A percentile compares a stretch with the other conserved stretches of the same genome.
phyloP scores from a whole-genome alignment of 2,329 filamentous ascomycete genomes.

The Aspergillus unguis region DNA sequence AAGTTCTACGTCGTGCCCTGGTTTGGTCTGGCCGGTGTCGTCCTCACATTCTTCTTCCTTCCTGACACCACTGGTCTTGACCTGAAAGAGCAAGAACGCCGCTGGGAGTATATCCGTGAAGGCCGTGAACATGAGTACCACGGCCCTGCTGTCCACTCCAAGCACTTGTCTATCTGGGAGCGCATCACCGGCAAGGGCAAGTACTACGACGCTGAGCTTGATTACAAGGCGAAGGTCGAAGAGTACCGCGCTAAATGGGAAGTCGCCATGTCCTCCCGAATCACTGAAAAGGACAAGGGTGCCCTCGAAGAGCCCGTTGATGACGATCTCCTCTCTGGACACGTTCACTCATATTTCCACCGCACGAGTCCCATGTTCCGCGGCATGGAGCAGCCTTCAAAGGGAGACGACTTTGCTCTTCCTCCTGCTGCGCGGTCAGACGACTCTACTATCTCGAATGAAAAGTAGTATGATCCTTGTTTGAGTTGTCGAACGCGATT shows the following conservation, averaged over 20 bases:
- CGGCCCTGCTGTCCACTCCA: slow-evolving; percentile 84
- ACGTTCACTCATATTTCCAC: slow-evolving; percentile 54
- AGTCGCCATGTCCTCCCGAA: slow-evolving; percentile 45
- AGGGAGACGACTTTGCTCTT: slow-evolving; percentile 32
- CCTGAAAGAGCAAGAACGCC: slow-evolving; percentile 93
- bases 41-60: slow-evolving; percentile 80
- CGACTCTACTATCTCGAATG: slow-evolving; percentile 22
- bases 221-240: slow-evolving; percentile 78
- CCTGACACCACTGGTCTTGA: slow-evolving; percentile 97
- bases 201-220: slow-evolving; percentile 75
- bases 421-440: slow-evolving; percentile 33
- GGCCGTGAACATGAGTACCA: slow-evolving; percentile 82
- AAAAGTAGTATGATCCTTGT: slow-evolving; percentile 16
- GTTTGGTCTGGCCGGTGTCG: slow-evolving; percentile 85
- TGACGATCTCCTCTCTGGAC: slow-evolving; percentile 47
- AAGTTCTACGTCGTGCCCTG: slow-evolving; percentile 93
- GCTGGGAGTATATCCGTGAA: slow-evolving; percentile 81
- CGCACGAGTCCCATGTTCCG: slow-evolving; percentile 48
- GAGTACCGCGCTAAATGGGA: slow-evolving; percentile 69
- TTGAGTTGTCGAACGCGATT: neutral
- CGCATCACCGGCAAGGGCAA: slow-evolving; percentile 73
- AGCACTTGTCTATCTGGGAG: slow-evolving; percentile 87
- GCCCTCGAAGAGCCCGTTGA: slow-evolving; percentile 39
- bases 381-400: slow-evolving; percentile 31
- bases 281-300: slow-evolving; percentile 46